Evolutionary conservation across 345 rosid species (phyloP), one percentile per base, ranked within the genome.

Genomic region (Salix caprea): DNA sequence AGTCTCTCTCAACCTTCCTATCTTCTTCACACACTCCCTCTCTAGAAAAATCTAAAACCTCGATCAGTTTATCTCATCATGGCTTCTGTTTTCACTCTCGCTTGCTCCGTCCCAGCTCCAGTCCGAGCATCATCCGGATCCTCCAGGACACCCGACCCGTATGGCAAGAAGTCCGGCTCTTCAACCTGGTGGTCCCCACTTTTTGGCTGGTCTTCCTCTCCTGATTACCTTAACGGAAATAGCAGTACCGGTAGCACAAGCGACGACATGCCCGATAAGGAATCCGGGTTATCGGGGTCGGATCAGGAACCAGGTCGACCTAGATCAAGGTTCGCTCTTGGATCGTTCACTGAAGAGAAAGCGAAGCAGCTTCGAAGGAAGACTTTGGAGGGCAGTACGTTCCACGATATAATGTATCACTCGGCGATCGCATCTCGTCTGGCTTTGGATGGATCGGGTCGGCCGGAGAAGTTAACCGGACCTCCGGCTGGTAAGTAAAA

Each of bases 331-430:
- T 82, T 79, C 79, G 50, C 78, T 5, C 82, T 62, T 7, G 87
- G 94, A 21, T 72, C 89, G 52, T 91, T 90, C 86, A 90, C 94
- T 54, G 92, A 89, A 74, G 91, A 90, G 87, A 90, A 91, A 73
- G 97, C 94, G 28, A 87, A 72, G 77, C 88, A 84, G 77, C 89
- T 91, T 2, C 74, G 94, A 40, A 81, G 65, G 89, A 86, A 87
- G 86, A 86, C 84, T 21, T 71, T 71, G 61, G 90, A 86, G 78
- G 81, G 76, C 10, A 77, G 80, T 48, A 61, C 96, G 58, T 90
- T 90, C 73, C 93, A 91, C 80, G 93, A 90, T 60, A 73, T 85
- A 58, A 91, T 90, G 96, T 91, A 88, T 78, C 96, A 91, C 81
- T 91, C 94, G 3, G 89, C 91, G 32, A 89, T 91, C 71, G 97